Evolutionary conservation across 2,329 filamentous ascomycete genomes (phyloP).

Genomic region (Venturia pyrina): DNA sequence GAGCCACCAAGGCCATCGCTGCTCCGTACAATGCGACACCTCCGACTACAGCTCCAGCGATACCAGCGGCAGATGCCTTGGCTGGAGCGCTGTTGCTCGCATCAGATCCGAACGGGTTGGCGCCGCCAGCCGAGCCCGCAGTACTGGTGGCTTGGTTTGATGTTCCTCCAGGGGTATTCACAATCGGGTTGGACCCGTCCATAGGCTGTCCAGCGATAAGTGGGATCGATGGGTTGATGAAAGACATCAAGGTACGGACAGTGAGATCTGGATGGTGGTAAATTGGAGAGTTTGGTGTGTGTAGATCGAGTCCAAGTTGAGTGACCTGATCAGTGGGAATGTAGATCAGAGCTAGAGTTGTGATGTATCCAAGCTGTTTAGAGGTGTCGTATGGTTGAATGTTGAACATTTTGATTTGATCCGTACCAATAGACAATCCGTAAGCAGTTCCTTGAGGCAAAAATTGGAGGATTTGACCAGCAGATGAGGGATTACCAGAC

Average conservation of each 20-base stretch:
- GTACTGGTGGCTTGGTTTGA: constrained; percentile 12
- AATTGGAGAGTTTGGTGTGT: constrained; percentile 59
- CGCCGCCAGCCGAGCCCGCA: constrained; percentile 27
- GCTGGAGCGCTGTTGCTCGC: constrained; percentile 45
- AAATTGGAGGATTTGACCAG: constrained; percentile 74
- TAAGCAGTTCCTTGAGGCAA: constrained; percentile 62
- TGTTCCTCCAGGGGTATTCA: constrained; percentile 30
- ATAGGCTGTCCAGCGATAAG: constrained; percentile 44
- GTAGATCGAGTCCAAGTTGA: constrained; percentile 57
- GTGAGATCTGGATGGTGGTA: constrained; percentile 61
- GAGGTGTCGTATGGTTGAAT: constrained; percentile 70
- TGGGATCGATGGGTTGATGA: constrained; percentile 78
- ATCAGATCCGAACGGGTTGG: constrained; percentile 40
- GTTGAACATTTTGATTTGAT: constrained; percentile 54
- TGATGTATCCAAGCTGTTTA: constrained; percentile 61
- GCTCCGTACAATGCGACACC: constrained; percentile 82
- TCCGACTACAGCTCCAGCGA: constrained; percentile 67
- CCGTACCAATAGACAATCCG: constrained; percentile 41
- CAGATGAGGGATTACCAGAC: constrained; percentile 57
- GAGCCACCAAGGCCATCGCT: constrained; percentile 88
- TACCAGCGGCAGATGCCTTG: constrained; percentile 54
- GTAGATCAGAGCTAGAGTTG: constrained; percentile 56
- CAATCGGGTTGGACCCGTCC: constrained; percentile 28
- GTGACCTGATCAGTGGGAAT: constrained; percentile 37
- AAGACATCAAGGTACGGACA: constrained; percentile 61